Evolutionary conservation across 352 stramenopile genomes (phyloP), one percentile per base, ranked within the genome.

Genomic region (Phytophthora pini): DNA sequence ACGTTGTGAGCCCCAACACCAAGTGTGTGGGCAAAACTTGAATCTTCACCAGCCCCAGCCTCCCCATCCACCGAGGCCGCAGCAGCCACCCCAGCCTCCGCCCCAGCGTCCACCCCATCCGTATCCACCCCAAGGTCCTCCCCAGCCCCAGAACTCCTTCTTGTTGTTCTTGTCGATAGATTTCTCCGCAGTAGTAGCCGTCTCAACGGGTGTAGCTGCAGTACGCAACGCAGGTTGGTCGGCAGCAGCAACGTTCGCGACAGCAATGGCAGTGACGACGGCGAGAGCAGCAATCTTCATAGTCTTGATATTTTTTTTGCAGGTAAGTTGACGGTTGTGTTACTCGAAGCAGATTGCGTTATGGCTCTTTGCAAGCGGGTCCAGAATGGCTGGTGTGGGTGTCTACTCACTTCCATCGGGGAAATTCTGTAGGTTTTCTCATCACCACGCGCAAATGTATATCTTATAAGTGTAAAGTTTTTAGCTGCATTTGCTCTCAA

Each of bases 1-100:
- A 32, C 29, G 5, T 31, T 3, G 27, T 6, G 27, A 31, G 5
- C 5, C 29, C 3, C 29, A 32, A 9, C 13, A 51, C 17, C 45
- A 20, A 36, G 11, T 34, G 44, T 32, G 29, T 32, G 5, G 0
- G 3, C 29, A 32, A 32, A 32, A 32, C 9, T 7, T 13, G 44
- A 12, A 24, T 39, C 11, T 26, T 32, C 29, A 41, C 32, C 32
- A 46, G 17, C 27, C 31, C 49, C 31, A 56, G 9, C 49, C 49
- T 31, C 43, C 43, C 49, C 31, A 56, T 10, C 49, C 49, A 31
- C 43, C 43, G 10, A 54, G 15, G 47, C 49, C 32, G 10, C 26
- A 24, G n/a, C 46, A 53, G 17, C 26, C 40, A 15, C 40, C 40
- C 38, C 1, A 22, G 38, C 38, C 38, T 24, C 38, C 38, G 22